Evolutionary conservation across 2,329 filamentous ascomycete species (phyloP).

Genomic region (Xylariomycetidae sp.): DNA sequence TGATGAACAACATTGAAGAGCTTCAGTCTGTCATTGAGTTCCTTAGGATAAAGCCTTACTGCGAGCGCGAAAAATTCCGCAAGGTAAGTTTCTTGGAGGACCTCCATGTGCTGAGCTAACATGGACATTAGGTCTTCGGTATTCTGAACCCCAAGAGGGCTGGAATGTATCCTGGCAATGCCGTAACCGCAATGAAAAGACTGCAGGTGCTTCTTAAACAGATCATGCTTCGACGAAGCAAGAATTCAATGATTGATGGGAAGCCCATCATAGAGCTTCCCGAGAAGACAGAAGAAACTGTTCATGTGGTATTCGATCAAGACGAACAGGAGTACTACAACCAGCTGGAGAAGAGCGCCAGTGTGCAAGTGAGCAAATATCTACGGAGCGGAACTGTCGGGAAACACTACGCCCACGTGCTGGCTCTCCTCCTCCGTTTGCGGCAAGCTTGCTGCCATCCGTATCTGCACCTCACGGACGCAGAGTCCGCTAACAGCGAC

Average conservation of each 20-base stretch:
- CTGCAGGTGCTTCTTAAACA: constrained; percentile 74
- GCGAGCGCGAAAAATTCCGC: constrained; percentile 58
- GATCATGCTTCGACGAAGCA: constrained; percentile 77
- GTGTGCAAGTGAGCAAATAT: constrained; percentile 15
- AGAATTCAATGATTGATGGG: constrained; percentile 73
- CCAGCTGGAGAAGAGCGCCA: constrained; percentile 41
- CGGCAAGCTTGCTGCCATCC: constrained; percentile 79
- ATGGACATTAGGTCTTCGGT: constrained; percentile 36
- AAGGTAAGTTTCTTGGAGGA: constrained; percentile 33
- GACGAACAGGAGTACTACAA: constrained; percentile 63
- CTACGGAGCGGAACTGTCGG: constrained; percentile 40
- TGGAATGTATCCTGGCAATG: no score
- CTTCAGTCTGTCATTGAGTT: constrained; percentile 75
- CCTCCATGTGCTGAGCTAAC: constrained; percentile 7
- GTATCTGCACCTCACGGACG: constrained; percentile 54
- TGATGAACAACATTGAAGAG: constrained; percentile 83
- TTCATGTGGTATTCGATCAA: constrained; percentile 61
- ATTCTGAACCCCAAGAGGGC: constrained; percentile 19
- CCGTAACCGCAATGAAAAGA: constrained; percentile 68
- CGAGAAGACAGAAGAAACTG: constrained; percentile 55
- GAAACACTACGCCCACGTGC: constrained; percentile 70
- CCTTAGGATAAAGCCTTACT: constrained; percentile 72
- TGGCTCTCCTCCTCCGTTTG: constrained; percentile 74
- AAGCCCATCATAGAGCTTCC: constrained; percentile 69
- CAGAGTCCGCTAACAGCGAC: constrained; percentile 37